These are phyloP conservation scores for Plasmodium relictum DNA, from an alignment of 169 alveolate genomes.

Conservation along the genomic window DNA sequence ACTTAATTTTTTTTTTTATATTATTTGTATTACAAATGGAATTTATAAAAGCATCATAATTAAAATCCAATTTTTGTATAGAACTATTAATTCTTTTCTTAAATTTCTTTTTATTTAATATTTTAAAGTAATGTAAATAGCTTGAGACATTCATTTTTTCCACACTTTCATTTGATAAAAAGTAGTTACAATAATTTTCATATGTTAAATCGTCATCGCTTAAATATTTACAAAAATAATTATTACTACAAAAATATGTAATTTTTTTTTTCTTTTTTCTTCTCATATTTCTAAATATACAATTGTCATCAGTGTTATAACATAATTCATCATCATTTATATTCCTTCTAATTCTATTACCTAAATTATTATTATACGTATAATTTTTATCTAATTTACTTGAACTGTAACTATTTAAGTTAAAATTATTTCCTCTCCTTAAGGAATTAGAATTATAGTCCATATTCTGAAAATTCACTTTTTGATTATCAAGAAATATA, in stretches of 20 bases:
- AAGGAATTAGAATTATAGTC: too few relatives aligned
- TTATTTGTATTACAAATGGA: conserved; percentile 8
- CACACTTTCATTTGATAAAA: neutral
- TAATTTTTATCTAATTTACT: too few relatives aligned
- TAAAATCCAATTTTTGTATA: conserved; percentile 16
- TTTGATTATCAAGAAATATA: too few relatives aligned
- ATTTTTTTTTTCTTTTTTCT: neutral
- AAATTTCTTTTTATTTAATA: conserved; percentile 27
- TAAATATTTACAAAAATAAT: conserved; percentile 41
- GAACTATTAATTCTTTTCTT: conserved; percentile 8
- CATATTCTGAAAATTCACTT: too few relatives aligned
- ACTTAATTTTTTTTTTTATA: neutral
- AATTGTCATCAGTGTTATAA: conserved; percentile 28
- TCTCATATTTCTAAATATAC: conserved; percentile 22
- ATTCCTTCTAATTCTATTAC: too few relatives aligned
- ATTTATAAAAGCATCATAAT: conserved; percentile 31
- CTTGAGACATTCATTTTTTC: conserved; percentile 9
- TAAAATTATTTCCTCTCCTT: neutral
- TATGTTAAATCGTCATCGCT: conserved; percentile 69
- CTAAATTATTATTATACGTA: too few relatives aligned
- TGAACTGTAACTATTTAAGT: neutral
- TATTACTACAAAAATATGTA: neutral
- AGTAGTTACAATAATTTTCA: conserved; percentile 43
- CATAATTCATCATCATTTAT: neutral
- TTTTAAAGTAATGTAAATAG: conserved; percentile 40